Evolutionary conservation across 495 filamentous ascomycete species (phyloP), one percentile per base, ranked within the genome.

Genomic region (Symbiotaphrina buchneri): DNA sequence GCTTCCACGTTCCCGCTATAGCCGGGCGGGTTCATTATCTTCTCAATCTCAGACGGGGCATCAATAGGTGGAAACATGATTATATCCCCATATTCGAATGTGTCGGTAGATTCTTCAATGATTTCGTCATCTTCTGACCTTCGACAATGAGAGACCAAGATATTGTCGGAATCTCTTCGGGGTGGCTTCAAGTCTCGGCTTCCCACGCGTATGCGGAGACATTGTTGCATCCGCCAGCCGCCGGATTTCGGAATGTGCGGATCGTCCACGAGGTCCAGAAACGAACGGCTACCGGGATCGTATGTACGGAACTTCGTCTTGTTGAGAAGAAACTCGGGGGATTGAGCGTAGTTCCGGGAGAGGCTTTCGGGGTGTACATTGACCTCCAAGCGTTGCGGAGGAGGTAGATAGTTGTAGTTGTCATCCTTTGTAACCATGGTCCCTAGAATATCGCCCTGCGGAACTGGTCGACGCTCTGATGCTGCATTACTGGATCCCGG

Each of bases 221-320:
- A 58, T 39, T 64, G 58, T 42, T 41, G 48, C 37, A 47, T 26
- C 52, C 52, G 2, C 34, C 42, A 6, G 42, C 38, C 2, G 40
- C 27, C 3, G 47, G 42, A 5, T 38, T 34, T 4, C n/a, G 29
- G 29, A 11, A 21, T 11, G 11, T 31, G 18, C n/a, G 61, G 58
- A 36, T 71, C 65, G 36, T 74, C 63, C 19, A 81, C 65, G 2
- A 81, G 48, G 37, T 81, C 74, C 6, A 79, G 28, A 39, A 66
- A 78, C 2, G 68, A 60, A n/a, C 58, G 56, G 20, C 60, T 59
- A 16, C 52, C 53, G 10, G 58, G 48, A 33, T 74, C 52, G 37
- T 79, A 81, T 14, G 54, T 54, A 18, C 65, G 63, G 27, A 73
- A 49, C 21, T 64, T 62, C 5, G 63, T 71, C 34, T 67, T 66